Base-by-base conservation (phyloP, 2,329 filamentous ascomycete genomes). In the Calonectria hongkongensis region DNA sequence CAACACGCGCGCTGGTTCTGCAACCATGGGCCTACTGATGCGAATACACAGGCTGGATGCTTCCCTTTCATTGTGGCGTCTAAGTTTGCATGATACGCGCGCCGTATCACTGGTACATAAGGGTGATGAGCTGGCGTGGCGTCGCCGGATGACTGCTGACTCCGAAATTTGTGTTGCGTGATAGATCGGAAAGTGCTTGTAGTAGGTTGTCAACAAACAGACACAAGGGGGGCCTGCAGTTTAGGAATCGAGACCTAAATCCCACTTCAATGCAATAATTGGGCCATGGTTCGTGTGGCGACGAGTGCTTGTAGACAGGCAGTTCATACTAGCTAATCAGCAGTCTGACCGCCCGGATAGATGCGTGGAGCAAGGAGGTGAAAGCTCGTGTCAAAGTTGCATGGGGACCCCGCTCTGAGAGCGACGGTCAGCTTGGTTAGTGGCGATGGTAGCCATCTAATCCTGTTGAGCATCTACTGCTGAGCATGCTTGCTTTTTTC, bases 91-190 rank as follows among this genome's bases (percentile, higher is more conserved):
- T 21, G n/a, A 60, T 33, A 60, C 51, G 36, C 27, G 33, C 54
- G 16, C 27, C 15, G 33, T 41, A 60, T 60, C 41, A 41, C 33
- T 27, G 21, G 21, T 27, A 36, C n/a, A 18, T 41, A 48, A 8
- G 33, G 54, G 18, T 10, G 33, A 41, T 41, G 54, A 60, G 54
- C 54, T 60, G 54, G 54, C 54, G 36, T 60, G 54, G 54, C 54
- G 54, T 28, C 21, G 13, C 25, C 33, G 33, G 54, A 41, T 60
- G 54, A 30, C 54, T 18, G 33, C 21, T 41, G n/a, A 16, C 4
- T 60, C n/a, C 25, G n/a, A 33, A 9, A 18, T n/a, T 41, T 16
- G 54, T 41, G 54, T 9, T 39, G 36, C 33, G 36, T 39, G 36
- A 41, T 21, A 41, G 13, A 41, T 8, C 21, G 16, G n/a, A 39